A percentile compares a stretch with the other conserved stretches of the same genome.
Conservation (phyloP, 1,139 yeast genomes). For the Lodderomyces oxycetoniae region DNA sequence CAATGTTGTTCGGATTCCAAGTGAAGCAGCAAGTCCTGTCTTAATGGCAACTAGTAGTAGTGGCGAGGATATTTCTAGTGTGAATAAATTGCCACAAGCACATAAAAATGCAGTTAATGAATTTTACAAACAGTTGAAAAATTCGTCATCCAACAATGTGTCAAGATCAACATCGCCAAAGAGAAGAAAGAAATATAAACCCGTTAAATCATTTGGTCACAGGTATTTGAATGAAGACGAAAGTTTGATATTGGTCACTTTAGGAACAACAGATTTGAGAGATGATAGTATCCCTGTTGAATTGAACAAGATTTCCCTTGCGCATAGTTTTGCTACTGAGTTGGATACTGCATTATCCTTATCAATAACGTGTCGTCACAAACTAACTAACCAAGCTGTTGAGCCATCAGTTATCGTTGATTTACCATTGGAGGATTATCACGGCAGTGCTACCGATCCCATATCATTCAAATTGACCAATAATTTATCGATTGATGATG, state of each 20-base stretch:
- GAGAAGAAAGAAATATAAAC: constrained; percentile 31
- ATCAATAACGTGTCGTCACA: constrained; percentile 55
- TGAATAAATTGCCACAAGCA: constrained; percentile 41
- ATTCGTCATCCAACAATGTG: constrained; percentile 17
- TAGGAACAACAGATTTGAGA: constrained; percentile 83
- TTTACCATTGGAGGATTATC: constrained; percentile 77
- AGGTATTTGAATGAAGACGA: constrained; percentile 62
- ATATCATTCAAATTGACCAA: constrained; percentile 64
- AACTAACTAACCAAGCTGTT: constrained; percentile 37
- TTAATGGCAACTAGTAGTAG: constrained; percentile 13
- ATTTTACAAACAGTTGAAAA: constrained; percentile 39
- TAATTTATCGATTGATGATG: constrained; percentile 46
- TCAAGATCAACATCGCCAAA: constrained; percentile 30
- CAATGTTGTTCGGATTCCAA: constrained; percentile 30
- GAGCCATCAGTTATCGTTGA: constrained; percentile 72
- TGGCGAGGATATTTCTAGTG: constrained; percentile 19
- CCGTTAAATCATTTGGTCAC: constrained; percentile 85
- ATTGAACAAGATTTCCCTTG: constrained; percentile 66
- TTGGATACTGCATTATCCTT: constrained; percentile 84
- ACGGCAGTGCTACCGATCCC: constrained; percentile 77
- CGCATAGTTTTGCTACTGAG: constrained; percentile 74
- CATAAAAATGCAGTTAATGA: constrained; percentile 33
- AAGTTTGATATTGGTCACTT: constrained; percentile 66
- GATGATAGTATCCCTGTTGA: constrained; percentile 58
- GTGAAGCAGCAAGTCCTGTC: constrained; percentile 15